phyloP scores from a whole-genome alignment of 176 grass and related monocot genomes.

The Bonia amplexicaulis region DNA sequence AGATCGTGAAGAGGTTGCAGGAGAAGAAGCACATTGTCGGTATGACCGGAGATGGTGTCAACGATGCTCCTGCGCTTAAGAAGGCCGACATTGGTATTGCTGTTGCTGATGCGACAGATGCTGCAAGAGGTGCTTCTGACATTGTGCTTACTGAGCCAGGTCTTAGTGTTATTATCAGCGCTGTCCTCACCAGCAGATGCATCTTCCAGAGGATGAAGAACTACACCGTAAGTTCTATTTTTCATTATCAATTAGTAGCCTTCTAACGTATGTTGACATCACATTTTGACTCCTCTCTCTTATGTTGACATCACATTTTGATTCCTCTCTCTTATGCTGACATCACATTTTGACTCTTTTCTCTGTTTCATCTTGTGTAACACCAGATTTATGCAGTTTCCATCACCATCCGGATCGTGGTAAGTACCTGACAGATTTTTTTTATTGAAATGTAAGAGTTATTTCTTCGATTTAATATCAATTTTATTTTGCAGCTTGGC shows the following conservation, averaged over 20 bases:
- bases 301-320: neutral
- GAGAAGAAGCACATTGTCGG: slow-evolving; percentile 98
- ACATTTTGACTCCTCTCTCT: neutral
- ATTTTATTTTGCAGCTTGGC: slow-evolving; percentile 57
- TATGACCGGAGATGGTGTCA: slow-evolving; percentile 98
- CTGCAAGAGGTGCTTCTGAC: slow-evolving; percentile 85
- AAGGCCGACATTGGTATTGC: slow-evolving; percentile 98
- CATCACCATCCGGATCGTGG: slow-evolving; percentile 98
- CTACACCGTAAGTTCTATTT: slow-evolving; percentile 69
- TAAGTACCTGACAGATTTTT: slow-evolving; percentile 28
- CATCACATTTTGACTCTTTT: neutral
- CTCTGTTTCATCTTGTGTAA: neutral
- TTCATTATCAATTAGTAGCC: neutral
- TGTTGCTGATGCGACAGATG: slow-evolving; percentile 94
- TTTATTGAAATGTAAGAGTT: neutral
- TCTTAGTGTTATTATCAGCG: slow-evolving; percentile 95
- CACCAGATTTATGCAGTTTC: slow-evolving; percentile 94
- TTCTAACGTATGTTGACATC: neutral
- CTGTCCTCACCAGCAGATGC: slow-evolving; percentile 94
- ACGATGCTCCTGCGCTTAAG: slow-evolving; percentile 92
- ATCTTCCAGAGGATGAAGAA: slow-evolving; percentile 99
- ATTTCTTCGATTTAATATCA: neutral
- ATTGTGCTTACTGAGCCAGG: slow-evolving; percentile 95
- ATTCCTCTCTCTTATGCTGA: neutral
- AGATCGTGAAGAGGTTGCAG: slow-evolving; percentile 94